Evolutionary conservation across 768 basidiomycete genomes (phyloP).

Genomic region (Coprinopsis cinerea): DNA sequence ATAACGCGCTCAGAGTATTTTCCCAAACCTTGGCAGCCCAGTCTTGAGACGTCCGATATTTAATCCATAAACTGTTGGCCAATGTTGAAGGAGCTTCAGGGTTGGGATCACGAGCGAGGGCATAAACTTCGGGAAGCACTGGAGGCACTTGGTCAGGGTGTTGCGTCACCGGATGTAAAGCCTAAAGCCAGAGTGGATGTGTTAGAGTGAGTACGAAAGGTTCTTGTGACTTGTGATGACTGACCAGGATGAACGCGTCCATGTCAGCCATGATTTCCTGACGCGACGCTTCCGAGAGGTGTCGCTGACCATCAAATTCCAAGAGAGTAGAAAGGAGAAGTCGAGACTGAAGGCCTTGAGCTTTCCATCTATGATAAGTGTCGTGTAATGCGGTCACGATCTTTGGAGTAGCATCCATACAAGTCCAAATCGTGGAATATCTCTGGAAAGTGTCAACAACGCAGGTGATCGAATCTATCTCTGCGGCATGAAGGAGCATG

Average conservation of each 20-base stretch:
- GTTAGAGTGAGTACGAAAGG: not conserved
- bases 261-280: conserved; percentile 59
- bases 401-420: conserved; percentile 55
- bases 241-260: conserved; percentile 57
- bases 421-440: conserved; percentile 69
- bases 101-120: conserved; percentile 54
- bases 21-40: conserved; percentile 88
- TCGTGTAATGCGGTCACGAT: conserved; percentile 57
- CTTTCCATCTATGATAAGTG: conserved; percentile 59
- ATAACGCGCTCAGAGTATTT: conserved; percentile 69
- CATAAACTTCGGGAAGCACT: conserved; percentile 57
- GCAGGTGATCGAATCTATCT: conserved; percentile 48
- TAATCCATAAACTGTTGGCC: conserved; percentile 77
- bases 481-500: conserved; percentile 47
- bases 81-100: conserved; percentile 61
- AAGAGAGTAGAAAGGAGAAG: conserved; percentile 56
- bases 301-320: conserved; percentile 56
- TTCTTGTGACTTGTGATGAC: no score
- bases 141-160: conserved; percentile 38
- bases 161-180: conserved; percentile 39
- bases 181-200: conserved; percentile 23
- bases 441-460: conserved; percentile 71
- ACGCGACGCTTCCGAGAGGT: conserved; percentile 50
- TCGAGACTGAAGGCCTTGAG: conserved; percentile 59
- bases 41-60: conserved; percentile 63